Percentiles rank a stretch among this genome's conserved stretches.
These are phyloP conservation scores for Ceratocystis alfenasii DNA, from an alignment of 2,329 filamentous ascomycete genomes.

Conservation along the genomic window DNA sequence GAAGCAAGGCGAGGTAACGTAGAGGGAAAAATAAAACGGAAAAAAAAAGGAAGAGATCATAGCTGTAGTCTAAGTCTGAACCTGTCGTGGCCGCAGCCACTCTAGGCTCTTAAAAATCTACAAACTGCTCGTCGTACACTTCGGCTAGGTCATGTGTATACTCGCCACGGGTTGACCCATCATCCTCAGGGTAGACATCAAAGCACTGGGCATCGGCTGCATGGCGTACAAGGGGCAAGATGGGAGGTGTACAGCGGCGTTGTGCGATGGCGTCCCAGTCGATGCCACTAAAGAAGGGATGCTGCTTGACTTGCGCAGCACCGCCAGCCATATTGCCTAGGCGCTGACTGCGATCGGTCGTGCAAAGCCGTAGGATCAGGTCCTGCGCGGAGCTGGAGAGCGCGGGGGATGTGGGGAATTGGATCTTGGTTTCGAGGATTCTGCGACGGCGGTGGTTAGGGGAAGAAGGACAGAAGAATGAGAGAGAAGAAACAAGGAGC, in stretches of 20 bases:
- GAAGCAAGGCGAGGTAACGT: not conserved
- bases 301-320: conserved; percentile 57
- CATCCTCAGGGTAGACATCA: conserved; percentile 70
- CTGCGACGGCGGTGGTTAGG: conserved; percentile 32
- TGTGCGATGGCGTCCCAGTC: conserved; percentile 63
- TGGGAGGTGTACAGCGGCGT: conserved; percentile 54
- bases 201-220: conserved; percentile 70
- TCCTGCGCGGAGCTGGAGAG: conserved; percentile 60
- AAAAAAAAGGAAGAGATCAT: not conserved
- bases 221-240: conserved; percentile 60
- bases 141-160: conserved; percentile 58
- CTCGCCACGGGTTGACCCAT: conserved; percentile 38
- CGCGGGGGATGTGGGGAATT: conserved; percentile 55
- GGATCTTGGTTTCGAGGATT: conserved; percentile 66
- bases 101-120: conserved; percentile 47
- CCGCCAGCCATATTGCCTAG: conserved; percentile 70
- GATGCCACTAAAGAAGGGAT: conserved; percentile 61
- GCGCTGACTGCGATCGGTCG: conserved; percentile 63
- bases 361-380: conserved; percentile 65
- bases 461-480: not conserved
- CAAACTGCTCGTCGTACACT: conserved; percentile 60
- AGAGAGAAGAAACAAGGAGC: not conserved
- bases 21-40: not conserved
- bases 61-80: not conserved
- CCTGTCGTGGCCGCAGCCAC: not conserved